These are phyloP conservation scores for Strigomonas culicis DNA, from an alignment of 208 protist species.

Conservation along the genomic window DNA sequence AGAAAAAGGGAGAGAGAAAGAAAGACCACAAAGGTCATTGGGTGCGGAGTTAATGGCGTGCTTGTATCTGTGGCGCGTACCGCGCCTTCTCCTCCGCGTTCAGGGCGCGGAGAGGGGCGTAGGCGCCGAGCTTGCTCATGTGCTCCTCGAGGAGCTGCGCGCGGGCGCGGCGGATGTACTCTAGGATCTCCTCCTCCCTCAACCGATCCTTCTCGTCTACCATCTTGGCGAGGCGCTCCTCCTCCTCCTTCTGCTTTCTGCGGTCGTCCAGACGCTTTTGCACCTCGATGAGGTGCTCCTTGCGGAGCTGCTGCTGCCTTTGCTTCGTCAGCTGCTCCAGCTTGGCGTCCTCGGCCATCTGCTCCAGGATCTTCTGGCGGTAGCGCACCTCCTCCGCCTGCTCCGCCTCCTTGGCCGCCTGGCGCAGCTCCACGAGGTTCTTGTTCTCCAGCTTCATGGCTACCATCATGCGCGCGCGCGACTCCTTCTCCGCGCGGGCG, in stretches of 20 bases:
- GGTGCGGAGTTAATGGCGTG: background rate
- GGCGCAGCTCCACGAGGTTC: conserved; percentile 66
- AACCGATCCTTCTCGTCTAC: conserved; percentile 52
- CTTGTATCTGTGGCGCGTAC: conserved; percentile 17
- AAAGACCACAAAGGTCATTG: background rate
- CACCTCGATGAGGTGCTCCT: conserved; percentile 76
- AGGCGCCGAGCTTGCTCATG: conserved; percentile 62
- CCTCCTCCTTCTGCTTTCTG: conserved; percentile 61
- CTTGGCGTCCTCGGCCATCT: conserved; percentile 71
- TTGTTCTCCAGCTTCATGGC: conserved; percentile 66
- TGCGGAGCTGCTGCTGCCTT: conserved; percentile 61
- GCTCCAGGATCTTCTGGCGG: conserved; percentile 78
- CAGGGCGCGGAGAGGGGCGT: conserved; percentile 52
- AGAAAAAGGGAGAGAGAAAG: background rate
- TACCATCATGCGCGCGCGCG: conserved; percentile 58
- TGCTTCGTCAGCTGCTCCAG: conserved; percentile 69
- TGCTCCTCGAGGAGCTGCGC: conserved; percentile 72
- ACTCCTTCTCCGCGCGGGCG: conserved; percentile 59
- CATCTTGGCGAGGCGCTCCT: conserved; percentile 53
- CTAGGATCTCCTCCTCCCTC: conserved; percentile 63
- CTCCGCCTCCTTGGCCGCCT: conserved; percentile 48
- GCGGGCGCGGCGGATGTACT: conserved; percentile 81
- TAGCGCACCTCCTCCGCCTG: conserved; percentile 73
- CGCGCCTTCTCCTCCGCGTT: conserved; percentile 56
- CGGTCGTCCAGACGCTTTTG: conserved; percentile 77